Evolutionary conservation across 352 stramenopile species (phyloP).

Genomic region (Phytophthora pseudosyringae): DNA sequence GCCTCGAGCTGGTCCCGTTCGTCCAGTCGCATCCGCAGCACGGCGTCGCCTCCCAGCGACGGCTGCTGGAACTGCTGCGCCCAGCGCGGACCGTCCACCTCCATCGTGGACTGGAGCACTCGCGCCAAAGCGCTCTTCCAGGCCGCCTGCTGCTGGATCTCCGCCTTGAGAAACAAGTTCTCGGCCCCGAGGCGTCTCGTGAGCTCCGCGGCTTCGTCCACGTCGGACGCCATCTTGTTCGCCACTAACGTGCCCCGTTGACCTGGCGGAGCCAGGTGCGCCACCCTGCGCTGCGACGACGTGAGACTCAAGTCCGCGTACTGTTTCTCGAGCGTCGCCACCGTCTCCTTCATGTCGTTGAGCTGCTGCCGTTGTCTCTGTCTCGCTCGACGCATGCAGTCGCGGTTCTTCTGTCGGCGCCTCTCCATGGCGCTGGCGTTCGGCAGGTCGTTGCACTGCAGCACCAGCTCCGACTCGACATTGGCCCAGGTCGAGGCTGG

Average conservation of each 20-base stretch:
- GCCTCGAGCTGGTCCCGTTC: slow-evolving; percentile 32
- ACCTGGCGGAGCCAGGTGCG: too few species aligned
- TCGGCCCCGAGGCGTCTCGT: slow-evolving; percentile 41
- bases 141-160: slow-evolving; percentile 42
- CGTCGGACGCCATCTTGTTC: slow-evolving; percentile 8
- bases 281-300: slow-evolving; percentile 7
- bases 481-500: slow-evolving; percentile 1
- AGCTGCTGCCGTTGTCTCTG: slow-evolving; percentile 46
- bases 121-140: slow-evolving; percentile 42
- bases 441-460: slow-evolving; percentile 28
- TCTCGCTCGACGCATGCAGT: slow-evolving; percentile 49
- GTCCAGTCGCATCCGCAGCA: slow-evolving; percentile 20
- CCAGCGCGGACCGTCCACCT: slow-evolving; percentile 23
- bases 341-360: slow-evolving; percentile 37
- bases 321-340: slow-evolving; percentile 46
- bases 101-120: slow-evolving; percentile 34
- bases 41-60: slow-evolving; percentile 4
- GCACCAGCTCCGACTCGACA: slow-evolving; percentile 1
- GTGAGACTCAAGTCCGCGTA: slow-evolving; percentile 40
- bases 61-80: slow-evolving; percentile 23
- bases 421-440: slow-evolving; percentile 38
- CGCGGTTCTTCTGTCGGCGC: slow-evolving; percentile 47
- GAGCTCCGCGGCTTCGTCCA: slow-evolving; percentile 33
- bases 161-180: slow-evolving; percentile 47
- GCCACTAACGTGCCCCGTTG: slow-evolving; percentile 9